phyloP scores from a whole-genome alignment of 1,284 basidiomycete species.

The Laetiporus sulphureus region DNA sequence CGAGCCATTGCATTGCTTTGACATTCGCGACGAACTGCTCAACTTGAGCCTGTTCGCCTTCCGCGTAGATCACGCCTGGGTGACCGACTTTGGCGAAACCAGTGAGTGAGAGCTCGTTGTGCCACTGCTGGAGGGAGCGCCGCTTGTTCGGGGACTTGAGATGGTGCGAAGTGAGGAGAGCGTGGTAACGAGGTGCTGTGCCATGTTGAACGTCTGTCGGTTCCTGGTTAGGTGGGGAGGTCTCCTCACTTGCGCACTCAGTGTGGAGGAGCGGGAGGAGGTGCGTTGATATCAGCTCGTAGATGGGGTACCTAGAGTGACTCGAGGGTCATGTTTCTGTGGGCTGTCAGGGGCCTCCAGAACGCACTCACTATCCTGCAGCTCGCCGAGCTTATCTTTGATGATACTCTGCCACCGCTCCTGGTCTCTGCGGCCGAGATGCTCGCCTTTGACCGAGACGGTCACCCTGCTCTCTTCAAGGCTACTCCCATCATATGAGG shows the following conservation, averaged over 20 bases:
- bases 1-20: conserved; percentile 75
- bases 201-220: conserved; percentile 2
- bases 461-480: conserved; percentile 7
- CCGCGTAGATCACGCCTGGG: conserved; percentile 67
- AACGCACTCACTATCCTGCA: conserved; percentile 43
- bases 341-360: background rate
- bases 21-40: conserved; percentile 62
- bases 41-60: conserved; percentile 45
- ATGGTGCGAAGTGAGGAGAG: conserved; percentile 69
- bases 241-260: conserved; percentile 9
- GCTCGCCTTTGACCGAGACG: conserved; percentile 41
- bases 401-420: conserved; percentile 43
- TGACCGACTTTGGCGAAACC: conserved; percentile 74
- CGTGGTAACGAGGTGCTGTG: conserved; percentile 36
- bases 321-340: background rate
- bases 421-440: conserved; percentile 42
- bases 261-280: conserved; percentile 53
- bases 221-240: background rate
- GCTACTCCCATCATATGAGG: conserved; percentile 8
- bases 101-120: conserved; percentile 44
- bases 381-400: conserved; percentile 33
- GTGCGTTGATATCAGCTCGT: conserved; percentile 49
- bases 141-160: conserved; percentile 65
- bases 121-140: conserved; percentile 54
- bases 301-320: conserved; percentile 47